Evolutionary conservation across 2,329 filamentous ascomycete genomes (phyloP), one percentile per base, ranked within the genome.

Genomic region (Aspergillus novofumigatus): DNA sequence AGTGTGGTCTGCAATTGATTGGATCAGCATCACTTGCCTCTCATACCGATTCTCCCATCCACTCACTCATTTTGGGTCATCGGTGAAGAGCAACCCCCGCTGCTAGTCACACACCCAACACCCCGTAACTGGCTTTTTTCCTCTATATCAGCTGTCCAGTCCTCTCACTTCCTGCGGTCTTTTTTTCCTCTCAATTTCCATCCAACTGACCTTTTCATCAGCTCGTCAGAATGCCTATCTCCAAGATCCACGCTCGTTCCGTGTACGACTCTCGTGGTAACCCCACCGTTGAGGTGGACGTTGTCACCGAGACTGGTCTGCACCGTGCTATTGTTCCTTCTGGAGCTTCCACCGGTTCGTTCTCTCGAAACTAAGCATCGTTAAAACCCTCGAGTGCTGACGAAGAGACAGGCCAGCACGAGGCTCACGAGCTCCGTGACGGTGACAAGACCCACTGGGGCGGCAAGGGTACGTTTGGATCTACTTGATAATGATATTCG

Each of bases 241-340:
- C 87, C 78, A 93, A 92, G 84, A 85, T 94, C 76, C 89, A 92
- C 85, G 90, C 90, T 75, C 90, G 94, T 76, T 92, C 89, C 74
- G 92, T 99, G 83, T 99, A 93, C 86, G 94, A 99, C 86, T 97
- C 94, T 78, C 93, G 94, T 68, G 86, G 86, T 77, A 99, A 99
- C 88, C 94, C 94, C 73, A 99, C 94, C 76, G 93, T 97, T 74
- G 93, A 97, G 85, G 93, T 97, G 72, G 93, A 97, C 77, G 86
- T 97, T 70, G 89, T 96, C 81, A 97, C 92, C 70, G 91, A 96
- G 83, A 95, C 90, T 71, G 93, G 93, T 74, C 88, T 97, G 64
- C 92, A 97, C 87, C 92, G 93, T 75, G 92, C 93, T 77, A 97
- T 97, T 76, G 93, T 97, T 63, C 93, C 93, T 72, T 97, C 92